These are phyloP conservation scores for Ambrosia artemisiifolia DNA, from an alignment of 129 eudicot species.

Conservation along the genomic window DNA sequence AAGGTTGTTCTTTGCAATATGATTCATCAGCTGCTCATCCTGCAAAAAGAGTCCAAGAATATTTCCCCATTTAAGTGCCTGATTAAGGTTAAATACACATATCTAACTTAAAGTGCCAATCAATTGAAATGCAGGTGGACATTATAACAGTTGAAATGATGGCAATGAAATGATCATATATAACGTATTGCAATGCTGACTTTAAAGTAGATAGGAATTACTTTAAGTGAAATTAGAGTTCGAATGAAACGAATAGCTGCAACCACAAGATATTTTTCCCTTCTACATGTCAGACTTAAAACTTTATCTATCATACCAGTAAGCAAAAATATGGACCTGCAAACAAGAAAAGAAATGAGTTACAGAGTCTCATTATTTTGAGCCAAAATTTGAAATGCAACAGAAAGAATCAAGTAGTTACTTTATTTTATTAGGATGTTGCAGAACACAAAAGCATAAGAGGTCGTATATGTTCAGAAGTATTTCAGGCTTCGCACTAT, in stretches of 20 bases:
- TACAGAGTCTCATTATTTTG: neutral
- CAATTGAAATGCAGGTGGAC: neutral
- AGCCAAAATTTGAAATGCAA: neutral
- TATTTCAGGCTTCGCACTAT: constrained; percentile 72
- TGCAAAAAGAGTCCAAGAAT: constrained; percentile 36
- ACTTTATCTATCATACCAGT: constrained; percentile 70
- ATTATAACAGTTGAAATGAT: neutral
- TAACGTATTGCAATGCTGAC: neutral
- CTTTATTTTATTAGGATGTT: constrained; percentile 83
- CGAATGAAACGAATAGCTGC: constrained; percentile 83
- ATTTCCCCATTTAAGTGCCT: constrained; percentile 12
- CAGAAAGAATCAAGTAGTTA: constrained; percentile 26
- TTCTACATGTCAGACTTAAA: constrained; percentile 68
- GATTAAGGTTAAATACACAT: neutral
- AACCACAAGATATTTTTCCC: constrained; percentile 84
- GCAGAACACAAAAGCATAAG: constrained; percentile 83
- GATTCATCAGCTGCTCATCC: constrained; percentile 84
- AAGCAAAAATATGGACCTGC: constrained; percentile 78
- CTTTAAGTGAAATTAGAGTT: constrained; percentile 68
- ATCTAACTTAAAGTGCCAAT: neutral
- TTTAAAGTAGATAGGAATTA: constrained; percentile 33
- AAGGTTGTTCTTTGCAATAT: constrained; percentile 71
- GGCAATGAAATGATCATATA: neutral
- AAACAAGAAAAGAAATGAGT: constrained; percentile 18
- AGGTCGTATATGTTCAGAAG: constrained; percentile 74